Base-by-base conservation (phyloP, 2,329 filamentous ascomycete species). In the Colletotrichum tropicale region DNA sequence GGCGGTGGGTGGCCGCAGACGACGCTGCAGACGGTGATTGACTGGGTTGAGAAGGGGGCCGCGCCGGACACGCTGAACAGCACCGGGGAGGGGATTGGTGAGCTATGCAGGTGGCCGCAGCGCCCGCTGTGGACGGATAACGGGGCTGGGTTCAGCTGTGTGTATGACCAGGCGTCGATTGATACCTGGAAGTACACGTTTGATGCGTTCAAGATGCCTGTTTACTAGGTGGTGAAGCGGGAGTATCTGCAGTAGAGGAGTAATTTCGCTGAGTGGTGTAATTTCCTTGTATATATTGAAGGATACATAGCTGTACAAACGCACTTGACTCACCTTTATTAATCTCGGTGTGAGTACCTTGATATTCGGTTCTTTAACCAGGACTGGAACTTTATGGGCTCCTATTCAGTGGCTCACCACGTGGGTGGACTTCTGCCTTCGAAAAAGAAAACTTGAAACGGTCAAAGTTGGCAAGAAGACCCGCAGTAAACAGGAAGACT, bases 1-100 rank as follows among this genome's bases (percentile, higher is more conserved):
- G 30, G 30, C n/a, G 66, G 65, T 6, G 65, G 66, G 12, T 70
- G 65, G 66, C 65, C 66, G 12, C 66, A 70, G 79, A 85, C 85
- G 16, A 89, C 88, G 77, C 82, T 89, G 77, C 82, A 84, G 77
- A 84, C 80, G 3, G 81, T 89, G 78, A 87, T 91, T 65, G 82
- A 88, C 70, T 91, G 88, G 89, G 88, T 89, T 1, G 89, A 91
- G 82, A 85, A 87, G 15, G 87, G 85, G 4, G 80, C 84, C 6
- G 84, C 83, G 61, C 89, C 89, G 3, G 82, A 80, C 10, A 85
- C 82, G 1, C 78, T 91, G 48, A 87, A 87, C 56, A 86, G 81
- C 24, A 82, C 81, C 1, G 86, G 86, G 8, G 84, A 84, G 5
- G 38, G 38, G 28, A 81, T 85, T 58, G 32, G 18, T 1, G 79